Percentiles rank a stretch among this genome's conserved stretches.
phyloP scores from a whole-genome alignment of 2,329 filamentous ascomycete species.

The Fusarium decemcellulare region DNA sequence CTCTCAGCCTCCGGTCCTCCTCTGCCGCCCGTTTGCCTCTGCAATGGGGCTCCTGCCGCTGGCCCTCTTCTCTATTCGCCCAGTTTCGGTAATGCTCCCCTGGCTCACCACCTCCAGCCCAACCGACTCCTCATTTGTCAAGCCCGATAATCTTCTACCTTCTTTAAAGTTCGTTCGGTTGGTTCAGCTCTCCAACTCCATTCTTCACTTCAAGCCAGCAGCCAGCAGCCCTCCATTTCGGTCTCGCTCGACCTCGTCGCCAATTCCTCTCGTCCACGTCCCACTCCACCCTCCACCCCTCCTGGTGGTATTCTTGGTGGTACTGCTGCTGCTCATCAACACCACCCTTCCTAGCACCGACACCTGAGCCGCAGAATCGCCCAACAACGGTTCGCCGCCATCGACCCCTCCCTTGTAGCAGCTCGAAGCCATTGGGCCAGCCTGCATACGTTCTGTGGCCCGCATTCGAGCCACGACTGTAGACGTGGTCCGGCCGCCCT shows the following conservation, averaged over 20 bases:
- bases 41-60: constrained; percentile 29
- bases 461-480: constrained; percentile 59
- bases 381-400: constrained; percentile 48
- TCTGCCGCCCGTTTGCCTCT: constrained; percentile 26
- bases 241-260: constrained; percentile 34
- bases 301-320: constrained; percentile 35
- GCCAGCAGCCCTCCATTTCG: constrained; percentile 19
- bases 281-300: constrained; percentile 44
- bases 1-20: constrained; percentile 25
- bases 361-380: constrained; percentile 47
- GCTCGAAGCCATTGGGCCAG: constrained; percentile 52
- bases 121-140: constrained; percentile 40
- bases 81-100: constrained; percentile 39
- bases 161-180: constrained; percentile 37
- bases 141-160: constrained; percentile 32
- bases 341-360: constrained; percentile 45
- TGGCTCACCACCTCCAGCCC: constrained; percentile 40
- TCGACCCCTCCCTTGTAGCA: constrained; percentile 48
- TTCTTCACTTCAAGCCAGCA: constrained; percentile 15
- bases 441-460: constrained; percentile 55
- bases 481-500: constrained; percentile 50
- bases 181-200: constrained; percentile 15
- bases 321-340: constrained; percentile 45
- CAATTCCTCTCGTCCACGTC: constrained; percentile 40
- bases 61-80: constrained; percentile 37